These are phyloP conservation scores for Glebionis coronaria DNA, from an alignment of 129 eudicot species.

Conservation along the genomic window DNA sequence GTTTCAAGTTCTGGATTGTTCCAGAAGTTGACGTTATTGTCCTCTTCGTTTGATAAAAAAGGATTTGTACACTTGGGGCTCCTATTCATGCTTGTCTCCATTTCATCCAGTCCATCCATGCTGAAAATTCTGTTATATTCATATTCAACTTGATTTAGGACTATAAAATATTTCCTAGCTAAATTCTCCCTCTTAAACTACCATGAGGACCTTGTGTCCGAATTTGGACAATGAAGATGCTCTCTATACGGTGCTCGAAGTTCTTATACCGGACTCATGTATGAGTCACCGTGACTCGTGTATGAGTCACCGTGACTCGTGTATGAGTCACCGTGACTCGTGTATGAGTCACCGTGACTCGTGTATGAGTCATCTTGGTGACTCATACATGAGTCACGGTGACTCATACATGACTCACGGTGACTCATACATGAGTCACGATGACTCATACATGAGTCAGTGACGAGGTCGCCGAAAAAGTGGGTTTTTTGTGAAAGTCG, in stretches of 20 bases:
- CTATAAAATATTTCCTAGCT: conserved; percentile 6
- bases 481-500: too few relatives aligned
- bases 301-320: too few relatives aligned
- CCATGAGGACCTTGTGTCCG: conserved; percentile 93
- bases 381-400: too few relatives aligned
- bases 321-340: too few relatives aligned
- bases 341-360: too few relatives aligned
- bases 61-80: conserved; percentile 30
- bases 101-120: conserved; percentile 25
- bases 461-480: too few relatives aligned
- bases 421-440: too few relatives aligned
- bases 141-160: conserved; percentile 24
- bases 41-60: conserved; percentile 28
- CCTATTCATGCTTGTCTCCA: conserved; percentile 30
- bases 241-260: conserved; percentile 87
- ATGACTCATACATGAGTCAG: too few relatives aligned
- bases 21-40: conserved; percentile 27
- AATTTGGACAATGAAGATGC: conserved; percentile 62
- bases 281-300: too few relatives aligned
- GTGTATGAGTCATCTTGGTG: too few relatives aligned
- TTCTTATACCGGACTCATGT: conserved; percentile 75
- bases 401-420: too few relatives aligned
- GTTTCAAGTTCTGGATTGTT: conserved; percentile 31
- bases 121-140: conserved; percentile 40
- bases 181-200: conserved; percentile 8